Percentiles rank a stretch among this genome's conserved stretches.
Conservation (phyloP, 768 basidiomycete species). For the Ephemerocybe angulata region DNA sequence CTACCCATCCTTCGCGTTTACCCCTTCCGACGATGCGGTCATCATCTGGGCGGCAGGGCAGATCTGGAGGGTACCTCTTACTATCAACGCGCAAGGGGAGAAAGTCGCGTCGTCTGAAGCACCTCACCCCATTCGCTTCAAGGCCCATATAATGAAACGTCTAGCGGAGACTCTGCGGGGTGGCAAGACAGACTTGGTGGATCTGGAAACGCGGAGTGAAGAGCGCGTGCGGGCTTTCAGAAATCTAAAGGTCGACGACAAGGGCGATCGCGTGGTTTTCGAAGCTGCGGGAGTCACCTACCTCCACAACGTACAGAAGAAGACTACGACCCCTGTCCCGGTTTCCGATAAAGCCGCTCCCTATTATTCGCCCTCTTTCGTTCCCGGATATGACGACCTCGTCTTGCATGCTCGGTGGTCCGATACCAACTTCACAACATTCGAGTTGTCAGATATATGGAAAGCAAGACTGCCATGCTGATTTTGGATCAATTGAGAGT, state of each 20-base stretch:
- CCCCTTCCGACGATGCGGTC: conserved; percentile 53
- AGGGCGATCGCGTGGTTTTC: conserved; percentile 54
- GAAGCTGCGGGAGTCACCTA: conserved; percentile 64
- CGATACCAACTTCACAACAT: conserved; percentile 53
- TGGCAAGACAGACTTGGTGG: conserved; percentile 42
- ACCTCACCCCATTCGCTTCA: conserved; percentile 54
- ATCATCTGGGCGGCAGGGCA: conserved; percentile 75
- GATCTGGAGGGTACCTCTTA: conserved; percentile 59
- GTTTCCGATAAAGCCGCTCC: conserved; percentile 42
- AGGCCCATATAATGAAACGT: conserved; percentile 58
- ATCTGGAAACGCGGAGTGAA: conserved; percentile 48
- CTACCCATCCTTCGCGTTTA: conserved; percentile 73
- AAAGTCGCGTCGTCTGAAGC: conserved; percentile 34
- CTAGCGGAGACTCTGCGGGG: conserved; percentile 59
- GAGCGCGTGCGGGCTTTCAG: conserved; percentile 63
- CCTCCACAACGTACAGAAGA: conserved; percentile 39
- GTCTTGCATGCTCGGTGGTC: conserved; percentile 71
- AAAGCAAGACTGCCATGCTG: too few species aligned
- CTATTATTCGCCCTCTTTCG: conserved; percentile 69
- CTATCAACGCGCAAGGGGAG: conserved; percentile 51
- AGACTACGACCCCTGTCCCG: conserved; percentile 39
- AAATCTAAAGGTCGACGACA: conserved; percentile 54
- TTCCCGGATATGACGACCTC: conserved; percentile 45
- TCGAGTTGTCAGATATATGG: conserved; percentile 67
- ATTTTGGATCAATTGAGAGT: too few species aligned